Conservation (phyloP, 495 filamentous ascomycete species). For the Podospora comata region DNA sequence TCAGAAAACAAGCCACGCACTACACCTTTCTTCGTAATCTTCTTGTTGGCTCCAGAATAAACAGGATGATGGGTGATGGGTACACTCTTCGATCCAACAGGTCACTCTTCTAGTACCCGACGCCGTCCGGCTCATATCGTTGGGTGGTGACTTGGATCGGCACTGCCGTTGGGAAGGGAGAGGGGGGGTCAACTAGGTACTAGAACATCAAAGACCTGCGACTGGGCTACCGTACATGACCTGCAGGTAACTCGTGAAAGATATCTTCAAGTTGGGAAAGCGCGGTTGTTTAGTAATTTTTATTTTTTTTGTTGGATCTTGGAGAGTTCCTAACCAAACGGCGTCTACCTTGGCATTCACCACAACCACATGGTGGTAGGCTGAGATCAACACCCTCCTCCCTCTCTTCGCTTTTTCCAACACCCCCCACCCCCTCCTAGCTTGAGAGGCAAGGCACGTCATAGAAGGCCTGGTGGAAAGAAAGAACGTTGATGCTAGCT, state of each 20-base stretch:
- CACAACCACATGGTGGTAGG: not conserved
- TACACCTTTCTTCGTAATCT: not conserved
- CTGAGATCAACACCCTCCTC: not conserved
- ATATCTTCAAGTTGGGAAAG: slow-evolving; percentile 16
- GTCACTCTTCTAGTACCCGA: not conserved
- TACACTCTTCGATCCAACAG: slow-evolving; percentile 7
- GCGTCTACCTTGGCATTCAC: slow-evolving; percentile 4
- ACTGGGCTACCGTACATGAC: slow-evolving; percentile 9
- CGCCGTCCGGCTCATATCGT: not conserved
- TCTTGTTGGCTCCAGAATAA: slow-evolving; percentile 7
- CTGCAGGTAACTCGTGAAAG: slow-evolving; percentile 5
- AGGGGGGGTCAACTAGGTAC: not conserved
- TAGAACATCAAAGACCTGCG: not conserved
- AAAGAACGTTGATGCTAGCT: not conserved
- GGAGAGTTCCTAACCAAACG: not conserved
- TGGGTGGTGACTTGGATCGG: not conserved
- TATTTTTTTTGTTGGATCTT: slow-evolving; percentile 5
- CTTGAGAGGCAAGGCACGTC: not conserved
- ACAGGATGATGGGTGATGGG: not conserved
- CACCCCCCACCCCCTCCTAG: no score
- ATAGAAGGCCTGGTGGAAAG: not conserved
- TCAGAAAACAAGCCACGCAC: not conserved
- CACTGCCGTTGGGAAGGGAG: not conserved
- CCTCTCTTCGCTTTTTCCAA: not conserved
- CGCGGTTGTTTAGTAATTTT: not conserved